Evolutionary conservation across 163 green algal genomes (phyloP).

Genomic region (Chloromonas sp.): DNA sequence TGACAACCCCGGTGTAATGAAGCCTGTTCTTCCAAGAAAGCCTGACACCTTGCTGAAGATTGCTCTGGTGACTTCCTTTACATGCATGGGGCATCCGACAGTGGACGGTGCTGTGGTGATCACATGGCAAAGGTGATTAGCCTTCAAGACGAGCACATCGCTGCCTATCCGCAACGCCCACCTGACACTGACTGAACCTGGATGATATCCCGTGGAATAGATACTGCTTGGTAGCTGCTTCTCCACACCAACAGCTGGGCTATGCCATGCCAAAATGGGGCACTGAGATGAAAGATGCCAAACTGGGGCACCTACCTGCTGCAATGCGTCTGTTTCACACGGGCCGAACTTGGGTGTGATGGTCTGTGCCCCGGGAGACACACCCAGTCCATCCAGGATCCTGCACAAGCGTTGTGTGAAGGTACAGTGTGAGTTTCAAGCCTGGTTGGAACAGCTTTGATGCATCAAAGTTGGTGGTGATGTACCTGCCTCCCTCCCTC

Average conservation of each 20-base stretch:
- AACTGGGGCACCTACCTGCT: neutral
- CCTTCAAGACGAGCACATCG: too few species aligned
- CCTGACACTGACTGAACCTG: too few species aligned
- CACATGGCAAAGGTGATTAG: neutral
- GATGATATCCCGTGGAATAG: too few species aligned
- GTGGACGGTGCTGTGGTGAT: neutral
- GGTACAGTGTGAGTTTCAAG: too few species aligned
- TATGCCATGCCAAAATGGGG: neutral
- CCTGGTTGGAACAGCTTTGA: neutral
- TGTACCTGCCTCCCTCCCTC: neutral
- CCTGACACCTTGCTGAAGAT: too few species aligned
- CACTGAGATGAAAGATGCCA: neutral
- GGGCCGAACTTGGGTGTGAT: neutral
- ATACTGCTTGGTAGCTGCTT: too few species aligned
- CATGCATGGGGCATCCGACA: conserved; percentile 1
- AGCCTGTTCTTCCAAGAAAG: too few species aligned
- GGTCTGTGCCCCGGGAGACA: neutral
- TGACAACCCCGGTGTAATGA: too few species aligned
- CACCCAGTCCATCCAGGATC: neutral
- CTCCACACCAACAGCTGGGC: too few species aligned
- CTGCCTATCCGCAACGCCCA: too few species aligned
- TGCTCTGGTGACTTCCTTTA: too few species aligned
- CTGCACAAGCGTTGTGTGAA: neutral
- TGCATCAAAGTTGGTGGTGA: neutral
- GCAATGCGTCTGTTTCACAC: neutral